Percentiles rank a stretch among this genome's conserved stretches.
phyloP scores from a whole-genome alignment of 495 filamentous ascomycete species.

The Stereocaulon alpinum region DNA sequence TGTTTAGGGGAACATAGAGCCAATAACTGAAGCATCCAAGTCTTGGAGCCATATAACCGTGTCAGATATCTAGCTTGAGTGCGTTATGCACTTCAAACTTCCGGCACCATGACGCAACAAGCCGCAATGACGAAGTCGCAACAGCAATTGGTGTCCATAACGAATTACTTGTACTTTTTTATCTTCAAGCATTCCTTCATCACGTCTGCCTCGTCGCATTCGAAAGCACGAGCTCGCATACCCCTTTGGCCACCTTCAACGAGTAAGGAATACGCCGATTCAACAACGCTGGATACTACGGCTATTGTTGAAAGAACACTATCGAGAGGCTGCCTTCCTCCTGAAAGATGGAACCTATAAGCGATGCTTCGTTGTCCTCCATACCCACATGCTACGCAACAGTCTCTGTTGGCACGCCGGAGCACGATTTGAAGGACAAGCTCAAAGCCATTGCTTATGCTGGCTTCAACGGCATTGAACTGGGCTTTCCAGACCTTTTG shows the following conservation, averaged over 20 bases:
- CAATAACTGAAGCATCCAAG: too few relatives aligned
- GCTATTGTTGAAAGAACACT: background rate
- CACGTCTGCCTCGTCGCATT: too few relatives aligned
- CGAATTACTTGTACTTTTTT: background rate
- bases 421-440: conserved; percentile 51
- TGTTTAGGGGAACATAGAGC: too few relatives aligned
- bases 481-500: conserved; percentile 67
- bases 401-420: conserved; percentile 49
- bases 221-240: background rate
- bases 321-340: background rate
- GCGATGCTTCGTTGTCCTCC: conserved; percentile 26
- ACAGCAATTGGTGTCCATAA: background rate
- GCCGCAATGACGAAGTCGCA: background rate
- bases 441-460: conserved; percentile 56
- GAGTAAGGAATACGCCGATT: background rate
- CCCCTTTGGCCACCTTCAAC: background rate
- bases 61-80: background rate
- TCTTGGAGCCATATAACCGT: background rate
- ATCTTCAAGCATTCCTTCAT: background rate
- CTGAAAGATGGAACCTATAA: conserved; percentile 22
- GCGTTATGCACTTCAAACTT: background rate
- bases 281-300: background rate
- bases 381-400: conserved; percentile 56
- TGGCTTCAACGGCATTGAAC: conserved; percentile 61
- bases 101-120: background rate